phyloP scores from a whole-genome alignment of 805 yeast genomes.

The Saccharomycopsis sp. region DNA sequence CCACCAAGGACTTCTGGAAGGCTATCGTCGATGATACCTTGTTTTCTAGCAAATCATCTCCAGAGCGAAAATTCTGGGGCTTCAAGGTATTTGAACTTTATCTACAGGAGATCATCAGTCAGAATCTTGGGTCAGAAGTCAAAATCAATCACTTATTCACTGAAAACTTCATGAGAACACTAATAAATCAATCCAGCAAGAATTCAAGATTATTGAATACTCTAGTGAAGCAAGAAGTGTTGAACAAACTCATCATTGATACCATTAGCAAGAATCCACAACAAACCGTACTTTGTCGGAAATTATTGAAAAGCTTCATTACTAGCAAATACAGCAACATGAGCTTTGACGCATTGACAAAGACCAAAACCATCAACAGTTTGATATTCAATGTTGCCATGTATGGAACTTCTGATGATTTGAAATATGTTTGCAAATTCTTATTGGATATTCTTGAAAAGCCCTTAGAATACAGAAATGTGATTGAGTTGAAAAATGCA shows the following conservation, averaged over 20 bases:
- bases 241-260: slow-evolving; percentile 25
- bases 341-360: slow-evolving; percentile 72
- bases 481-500: slow-evolving; percentile 24
- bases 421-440: slow-evolving; percentile 14
- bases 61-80: slow-evolving; percentile 84
- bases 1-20: slow-evolving; percentile 69
- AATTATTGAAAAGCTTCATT: slow-evolving; percentile 32
- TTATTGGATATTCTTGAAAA: slow-evolving; percentile 23
- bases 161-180: slow-evolving; percentile 60
- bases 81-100: slow-evolving; percentile 57
- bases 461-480: slow-evolving; percentile 20
- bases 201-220: slow-evolving; percentile 59
- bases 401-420: slow-evolving; percentile 21
- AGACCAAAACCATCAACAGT: slow-evolving; percentile 54
- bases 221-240: slow-evolving; percentile 49
- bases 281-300: slow-evolving; percentile 32
- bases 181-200: slow-evolving; percentile 72
- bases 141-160: slow-evolving; percentile 36
- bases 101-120: not conserved
- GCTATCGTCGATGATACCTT: slow-evolving; percentile 72
- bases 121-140: slow-evolving; percentile 3
- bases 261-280: slow-evolving; percentile 25
- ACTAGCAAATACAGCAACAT: slow-evolving; percentile 47
- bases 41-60: slow-evolving; percentile 69
- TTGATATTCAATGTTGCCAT: slow-evolving; percentile 28